Percentiles rank a stretch among this genome's conserved stretches.
phyloP scores from a whole-genome alignment of 2,329 filamentous ascomycete species.

The Paramyrothecium roridum region DNA sequence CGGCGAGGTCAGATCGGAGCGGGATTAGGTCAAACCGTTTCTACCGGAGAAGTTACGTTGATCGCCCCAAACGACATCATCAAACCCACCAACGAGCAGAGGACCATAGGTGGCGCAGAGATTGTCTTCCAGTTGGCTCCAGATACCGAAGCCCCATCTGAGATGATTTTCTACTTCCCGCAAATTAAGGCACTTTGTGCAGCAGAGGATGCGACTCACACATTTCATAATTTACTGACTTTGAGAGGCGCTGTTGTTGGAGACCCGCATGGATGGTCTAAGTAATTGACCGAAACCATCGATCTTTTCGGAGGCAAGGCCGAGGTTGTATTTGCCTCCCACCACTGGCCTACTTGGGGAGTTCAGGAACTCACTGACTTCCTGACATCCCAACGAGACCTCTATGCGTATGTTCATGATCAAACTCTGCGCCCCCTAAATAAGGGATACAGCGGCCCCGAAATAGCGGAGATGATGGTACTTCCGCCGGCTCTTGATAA shows the following conservation, averaged over 20 bases:
- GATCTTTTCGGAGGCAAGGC: slow-evolving; percentile 25
- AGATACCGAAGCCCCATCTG: slow-evolving; percentile 37
- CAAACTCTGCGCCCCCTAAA: slow-evolving; percentile 37
- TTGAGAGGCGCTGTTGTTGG: slow-evolving; percentile 36
- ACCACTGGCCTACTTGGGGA: slow-evolving; percentile 41
- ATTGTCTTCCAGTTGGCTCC: slow-evolving; percentile 38
- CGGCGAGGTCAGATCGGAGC: slow-evolving; percentile 31
- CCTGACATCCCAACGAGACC: slow-evolving; percentile 31
- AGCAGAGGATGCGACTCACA: slow-evolving; percentile 34
- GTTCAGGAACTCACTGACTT: slow-evolving; percentile 15
- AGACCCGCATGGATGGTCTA: slow-evolving; percentile 35
- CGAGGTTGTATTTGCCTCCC: slow-evolving; percentile 32
- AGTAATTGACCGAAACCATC: slow-evolving; percentile 32
- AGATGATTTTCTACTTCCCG: slow-evolving; percentile 38
- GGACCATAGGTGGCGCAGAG: slow-evolving; percentile 27
- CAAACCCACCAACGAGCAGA: slow-evolving; percentile 23
- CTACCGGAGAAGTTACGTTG: slow-evolving; percentile 24
- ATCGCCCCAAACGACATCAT: slow-evolving; percentile 30
- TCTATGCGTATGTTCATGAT: slow-evolving; percentile 36
- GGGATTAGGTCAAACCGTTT: slow-evolving; percentile 30
- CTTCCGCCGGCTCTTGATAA: slow-evolving; percentile 25
- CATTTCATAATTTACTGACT: slow-evolving; percentile 38
- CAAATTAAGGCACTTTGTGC: slow-evolving; percentile 30
- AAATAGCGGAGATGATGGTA: slow-evolving; percentile 34
- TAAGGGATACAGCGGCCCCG: slow-evolving; percentile 27